phyloP scores from a whole-genome alignment of 192 early-diverging fungal species.

The Geosiphon pyriformis region DNA sequence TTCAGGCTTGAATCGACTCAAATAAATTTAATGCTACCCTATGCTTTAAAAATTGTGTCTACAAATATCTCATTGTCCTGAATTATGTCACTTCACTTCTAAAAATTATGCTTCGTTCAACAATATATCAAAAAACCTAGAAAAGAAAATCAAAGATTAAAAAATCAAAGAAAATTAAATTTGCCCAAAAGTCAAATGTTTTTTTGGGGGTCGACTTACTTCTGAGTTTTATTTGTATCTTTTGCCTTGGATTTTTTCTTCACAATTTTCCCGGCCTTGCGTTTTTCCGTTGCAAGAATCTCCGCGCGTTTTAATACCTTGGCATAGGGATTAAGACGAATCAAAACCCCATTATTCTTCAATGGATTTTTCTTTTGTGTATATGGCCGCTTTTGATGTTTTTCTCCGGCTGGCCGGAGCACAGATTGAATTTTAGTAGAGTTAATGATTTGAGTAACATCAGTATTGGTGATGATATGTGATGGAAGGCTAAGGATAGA shows the following conservation, averaged over 20 bases:
- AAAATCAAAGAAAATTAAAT: neutral
- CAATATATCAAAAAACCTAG: neutral
- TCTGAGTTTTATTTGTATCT: constrained; percentile 1
- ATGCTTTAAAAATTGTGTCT: too few relatives aligned
- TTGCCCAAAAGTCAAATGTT: neutral
- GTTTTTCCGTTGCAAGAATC: constrained; percentile 53
- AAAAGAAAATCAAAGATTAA: neutral
- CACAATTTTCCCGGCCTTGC: constrained; percentile 46
- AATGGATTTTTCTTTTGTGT: constrained; percentile 99
- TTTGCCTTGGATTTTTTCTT: constrained; percentile 41
- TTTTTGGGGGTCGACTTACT: too few relatives aligned
- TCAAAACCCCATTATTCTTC: constrained; percentile 82
- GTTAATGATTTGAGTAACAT: constrained; percentile 93
- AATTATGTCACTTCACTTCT: too few relatives aligned
- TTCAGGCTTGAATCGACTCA: too few relatives aligned
- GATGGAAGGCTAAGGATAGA: constrained; percentile 59
- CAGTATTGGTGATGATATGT: constrained; percentile 87
- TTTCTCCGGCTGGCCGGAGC: constrained; percentile 75
- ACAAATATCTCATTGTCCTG: too few relatives aligned
- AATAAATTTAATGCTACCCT: too few relatives aligned
- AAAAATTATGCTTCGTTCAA: neutral
- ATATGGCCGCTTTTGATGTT: constrained; percentile 84
- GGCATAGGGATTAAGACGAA: constrained; percentile 96
- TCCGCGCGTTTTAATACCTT: constrained; percentile 79
- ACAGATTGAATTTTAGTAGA: constrained; percentile 96